Conservation (phyloP, 345 rosid genomes). For the Leavenworthia alabamica region DNA sequence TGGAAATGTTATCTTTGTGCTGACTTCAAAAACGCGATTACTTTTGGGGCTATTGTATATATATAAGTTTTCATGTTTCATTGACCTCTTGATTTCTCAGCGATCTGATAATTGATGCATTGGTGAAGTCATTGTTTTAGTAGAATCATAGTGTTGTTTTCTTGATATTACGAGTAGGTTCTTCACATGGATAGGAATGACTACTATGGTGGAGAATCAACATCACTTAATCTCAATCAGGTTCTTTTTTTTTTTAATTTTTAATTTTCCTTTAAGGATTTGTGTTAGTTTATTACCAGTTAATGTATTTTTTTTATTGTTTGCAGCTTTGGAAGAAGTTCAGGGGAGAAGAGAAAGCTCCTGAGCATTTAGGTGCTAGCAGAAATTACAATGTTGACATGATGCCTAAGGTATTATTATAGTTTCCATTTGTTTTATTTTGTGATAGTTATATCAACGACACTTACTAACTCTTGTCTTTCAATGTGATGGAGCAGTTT, state of each 20-base stretch:
- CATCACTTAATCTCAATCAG: slow-evolving; percentile 78
- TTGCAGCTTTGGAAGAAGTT: slow-evolving; percentile 79
- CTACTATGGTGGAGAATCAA: slow-evolving; percentile 84
- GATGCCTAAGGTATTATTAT: slow-evolving; percentile 69
- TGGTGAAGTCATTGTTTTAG: background rate
- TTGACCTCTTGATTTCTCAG: background rate
- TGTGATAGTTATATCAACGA: background rate
- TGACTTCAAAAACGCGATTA: background rate
- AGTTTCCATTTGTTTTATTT: background rate
- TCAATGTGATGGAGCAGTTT: slow-evolving; percentile 44
- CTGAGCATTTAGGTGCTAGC: slow-evolving; percentile 60
- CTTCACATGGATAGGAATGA: slow-evolving; percentile 85
- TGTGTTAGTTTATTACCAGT: background rate
- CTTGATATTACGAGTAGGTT: slow-evolving; percentile 35
- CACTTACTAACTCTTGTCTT: background rate
- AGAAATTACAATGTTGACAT: slow-evolving; percentile 80
- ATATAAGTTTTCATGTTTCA: background rate
- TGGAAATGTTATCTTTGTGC: background rate
- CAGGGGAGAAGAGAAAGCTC: slow-evolving; percentile 61
- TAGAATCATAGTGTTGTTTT: background rate
- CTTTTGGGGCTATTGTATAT: background rate
- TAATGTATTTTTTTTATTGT: background rate
- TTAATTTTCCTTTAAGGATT: background rate
- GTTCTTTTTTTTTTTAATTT: slow-evolving; percentile 25
- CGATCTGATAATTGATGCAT: background rate